Conservation (phyloP, 2,329 filamentous ascomycete species). For the Alternaria hordeiaustralica region DNA sequence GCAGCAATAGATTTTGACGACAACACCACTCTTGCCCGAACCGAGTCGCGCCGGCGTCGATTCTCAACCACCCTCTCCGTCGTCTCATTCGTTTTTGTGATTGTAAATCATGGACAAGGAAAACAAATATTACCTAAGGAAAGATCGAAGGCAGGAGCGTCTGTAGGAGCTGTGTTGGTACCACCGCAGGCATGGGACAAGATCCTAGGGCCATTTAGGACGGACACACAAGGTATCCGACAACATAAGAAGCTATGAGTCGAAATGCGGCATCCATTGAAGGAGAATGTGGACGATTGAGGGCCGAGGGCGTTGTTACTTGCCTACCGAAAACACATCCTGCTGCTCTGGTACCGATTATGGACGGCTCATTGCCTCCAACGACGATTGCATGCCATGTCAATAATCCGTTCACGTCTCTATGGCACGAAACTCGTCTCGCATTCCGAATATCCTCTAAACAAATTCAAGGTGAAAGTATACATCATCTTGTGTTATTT, state of each 20-base stretch:
- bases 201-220: slow-evolving; percentile 56
- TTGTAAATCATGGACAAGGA: slow-evolving; percentile 53
- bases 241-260: slow-evolving; percentile 30
- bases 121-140: slow-evolving; percentile 47
- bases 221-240: slow-evolving; percentile 36
- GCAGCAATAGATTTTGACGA: neutral
- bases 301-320: slow-evolving; percentile 16
- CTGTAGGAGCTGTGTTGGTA: slow-evolving; percentile 58
- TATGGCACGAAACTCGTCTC: neutral
- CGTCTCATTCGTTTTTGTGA: slow-evolving; percentile 47
- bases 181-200: slow-evolving; percentile 57
- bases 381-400: neutral
- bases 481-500: neutral
- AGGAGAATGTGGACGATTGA: slow-evolving; percentile 25
- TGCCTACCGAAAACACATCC: slow-evolving; percentile 36
- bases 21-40: neutral
- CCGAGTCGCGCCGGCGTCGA: neutral
- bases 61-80: neutral
- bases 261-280: slow-evolving; percentile 29
- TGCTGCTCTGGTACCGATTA: slow-evolving; percentile 23
- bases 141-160: slow-evolving; percentile 44
- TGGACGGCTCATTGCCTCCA: neutral
- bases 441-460: neutral
- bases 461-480: neutral
- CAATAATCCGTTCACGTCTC: neutral